Evolutionary conservation across 176 grass and related monocot species (phyloP).

Genomic region (Eragrostis nindensis): DNA sequence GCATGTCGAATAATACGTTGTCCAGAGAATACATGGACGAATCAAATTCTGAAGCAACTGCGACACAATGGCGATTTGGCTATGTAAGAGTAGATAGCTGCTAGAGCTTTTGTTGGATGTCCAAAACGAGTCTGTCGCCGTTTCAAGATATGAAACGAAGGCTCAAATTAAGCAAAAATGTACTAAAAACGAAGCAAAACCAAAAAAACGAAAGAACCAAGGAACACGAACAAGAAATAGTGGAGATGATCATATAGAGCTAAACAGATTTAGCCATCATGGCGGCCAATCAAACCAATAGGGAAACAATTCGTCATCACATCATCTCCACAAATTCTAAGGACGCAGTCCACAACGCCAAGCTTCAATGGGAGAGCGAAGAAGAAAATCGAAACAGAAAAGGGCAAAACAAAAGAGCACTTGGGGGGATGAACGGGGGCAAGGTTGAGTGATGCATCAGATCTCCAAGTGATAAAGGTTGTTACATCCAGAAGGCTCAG

Average conservation of each 20-base stretch:
- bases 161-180: too few relatives aligned
- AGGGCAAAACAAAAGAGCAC: too few relatives aligned
- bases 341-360: neutral
- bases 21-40: conserved; percentile 44
- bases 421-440: neutral
- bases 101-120: too few relatives aligned
- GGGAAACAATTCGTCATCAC: conserved; percentile 53
- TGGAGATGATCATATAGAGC: conserved; percentile 47
- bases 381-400: neutral
- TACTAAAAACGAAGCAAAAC: neutral
- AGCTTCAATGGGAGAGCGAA: neutral
- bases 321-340: neutral
- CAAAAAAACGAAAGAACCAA: neutral
- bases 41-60: too few relatives aligned
- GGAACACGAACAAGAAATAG: neutral
- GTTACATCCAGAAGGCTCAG: conserved; percentile 53
- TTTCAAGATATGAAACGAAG: too few relatives aligned
- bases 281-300: conserved; percentile 57
- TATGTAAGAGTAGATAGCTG: too few relatives aligned
- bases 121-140: too few relatives aligned
- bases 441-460: neutral
- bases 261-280: conserved; percentile 57
- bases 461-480: conserved; percentile 61
- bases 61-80: too few relatives aligned
- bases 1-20: too few relatives aligned